Evolutionary conservation across 495 filamentous ascomycete species (phyloP).

Genomic region (Penicillium alfredii): DNA sequence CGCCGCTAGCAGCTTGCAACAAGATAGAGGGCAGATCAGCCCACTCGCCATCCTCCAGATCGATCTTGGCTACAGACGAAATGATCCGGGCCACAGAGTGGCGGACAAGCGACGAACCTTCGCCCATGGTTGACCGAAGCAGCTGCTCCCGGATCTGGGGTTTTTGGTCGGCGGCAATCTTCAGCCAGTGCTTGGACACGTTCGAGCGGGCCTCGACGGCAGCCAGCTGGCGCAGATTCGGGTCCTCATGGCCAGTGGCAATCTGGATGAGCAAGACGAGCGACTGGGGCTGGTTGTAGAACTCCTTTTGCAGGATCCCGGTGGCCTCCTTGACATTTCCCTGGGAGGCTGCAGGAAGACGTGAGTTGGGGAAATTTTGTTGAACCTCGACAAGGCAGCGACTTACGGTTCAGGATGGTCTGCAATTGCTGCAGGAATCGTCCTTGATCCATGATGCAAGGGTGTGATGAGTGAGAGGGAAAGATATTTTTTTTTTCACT

Average conservation of each 20-base stretch:
- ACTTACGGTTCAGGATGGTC: constrained; percentile 69
- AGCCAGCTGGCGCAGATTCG: constrained; percentile 76
- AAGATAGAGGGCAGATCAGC: constrained; percentile 69
- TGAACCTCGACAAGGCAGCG: background rate
- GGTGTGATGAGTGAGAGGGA: constrained; percentile 5
- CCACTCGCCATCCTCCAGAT: constrained; percentile 86
- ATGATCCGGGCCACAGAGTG: constrained; percentile 87
- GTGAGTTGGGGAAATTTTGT: constrained; percentile 7
- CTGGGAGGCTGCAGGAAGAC: constrained; percentile 32
- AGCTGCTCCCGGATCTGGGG: constrained; percentile 71
- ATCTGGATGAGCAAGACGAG: constrained; percentile 81
- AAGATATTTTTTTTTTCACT: constrained; percentile 2
- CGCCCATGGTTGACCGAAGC: constrained; percentile 72
- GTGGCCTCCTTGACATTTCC: constrained; percentile 78
- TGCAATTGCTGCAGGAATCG: constrained; percentile 67
- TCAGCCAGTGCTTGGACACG: constrained; percentile 79
- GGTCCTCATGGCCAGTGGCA: constrained; percentile 64
- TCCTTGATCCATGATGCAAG: constrained; percentile 62
- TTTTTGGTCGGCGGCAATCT: constrained; percentile 60
- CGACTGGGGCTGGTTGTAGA: constrained; percentile 77
- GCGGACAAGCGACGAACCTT: constrained; percentile 65
- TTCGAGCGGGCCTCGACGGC: constrained; percentile 80
- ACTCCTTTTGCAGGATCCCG: constrained; percentile 81
- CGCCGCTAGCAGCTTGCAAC: constrained; percentile 62
- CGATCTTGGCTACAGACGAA: constrained; percentile 76